Base-by-base conservation (phyloP, 768 basidiomycete species). In the Boletellus sp. region DNA sequence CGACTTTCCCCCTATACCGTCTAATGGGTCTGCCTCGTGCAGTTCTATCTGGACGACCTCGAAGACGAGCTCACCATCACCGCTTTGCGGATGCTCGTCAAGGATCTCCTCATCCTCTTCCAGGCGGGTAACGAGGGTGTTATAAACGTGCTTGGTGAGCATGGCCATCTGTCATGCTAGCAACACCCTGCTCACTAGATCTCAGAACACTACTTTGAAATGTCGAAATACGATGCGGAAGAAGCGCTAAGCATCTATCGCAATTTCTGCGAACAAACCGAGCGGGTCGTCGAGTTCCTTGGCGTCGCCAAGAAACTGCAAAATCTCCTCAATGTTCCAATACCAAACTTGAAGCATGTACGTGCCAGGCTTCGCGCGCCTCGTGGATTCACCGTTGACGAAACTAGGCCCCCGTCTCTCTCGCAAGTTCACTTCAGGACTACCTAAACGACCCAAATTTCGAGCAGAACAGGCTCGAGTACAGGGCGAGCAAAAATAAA, bases 401-500 rank as follows among this genome's bases (percentile, higher is more conserved):
- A n/a, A 32, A 23, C 39, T 10, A 94, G 93, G 94, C 96, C 0
- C 96, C 96, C 6, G 87, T 96, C 11, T 94, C 91, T 0, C 76
- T 99, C n/a, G 95, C 90, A 6, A 85, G 85, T 32, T 84, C 96
- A 17, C 77, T 99, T 26, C 89, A 98, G 65, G 95, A 98, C 62
- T 99, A 98, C 65, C 77, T 99, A 44, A 85, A 91, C 49, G 96
- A 99, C 68, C 90, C 94, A 20, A 93, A 93, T 62, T 99, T 99
- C 58, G 96, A 98, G 67, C 85, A 90, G 69, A 98, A 97, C 68
- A 74, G 95, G 53, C 72, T 87, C 9, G 96, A 98, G 62, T 97
- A 99, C 72, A 93, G 79, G 70, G 74, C 84, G 20, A 91, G 84
- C 66, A 90, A 90, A 68, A 78, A 76, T 0, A 54, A 50, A 31